phyloP scores from a whole-genome alignment of 345 rosid genomes.

The Brassica nigra region DNA sequence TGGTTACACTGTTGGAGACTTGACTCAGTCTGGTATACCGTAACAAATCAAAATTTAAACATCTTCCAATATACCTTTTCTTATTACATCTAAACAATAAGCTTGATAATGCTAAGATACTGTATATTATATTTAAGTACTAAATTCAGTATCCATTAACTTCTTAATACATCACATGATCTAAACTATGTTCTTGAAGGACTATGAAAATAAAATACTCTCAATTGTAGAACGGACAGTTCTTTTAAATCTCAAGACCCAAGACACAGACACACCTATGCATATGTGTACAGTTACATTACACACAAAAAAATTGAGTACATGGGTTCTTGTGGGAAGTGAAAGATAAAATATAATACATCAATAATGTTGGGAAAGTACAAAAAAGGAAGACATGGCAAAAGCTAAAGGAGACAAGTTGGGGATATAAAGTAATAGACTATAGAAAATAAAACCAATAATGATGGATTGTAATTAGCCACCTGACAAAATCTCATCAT shows the following conservation, averaged over 20 bases:
- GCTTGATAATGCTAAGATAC: background rate
- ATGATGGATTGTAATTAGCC: conserved; percentile 33
- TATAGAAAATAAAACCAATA: background rate
- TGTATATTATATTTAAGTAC: background rate
- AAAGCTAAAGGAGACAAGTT: conserved; percentile 29
- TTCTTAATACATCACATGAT: background rate
- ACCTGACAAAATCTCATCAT: conserved; percentile 39
- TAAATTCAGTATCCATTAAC: background rate
- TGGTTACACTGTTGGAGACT: background rate
- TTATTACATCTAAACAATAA: background rate
- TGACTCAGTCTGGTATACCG: conserved; percentile 18
- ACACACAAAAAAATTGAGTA: background rate
- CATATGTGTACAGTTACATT: background rate
- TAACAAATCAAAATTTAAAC: conserved; percentile 5
- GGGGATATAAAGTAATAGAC: conserved; percentile 22
- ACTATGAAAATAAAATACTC: background rate
- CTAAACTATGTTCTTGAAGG: background rate
- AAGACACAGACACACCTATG: background rate
- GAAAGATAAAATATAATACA: background rate
- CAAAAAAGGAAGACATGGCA: conserved; percentile 35
- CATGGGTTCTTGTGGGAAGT: conserved; percentile 1
- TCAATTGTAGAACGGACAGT: background rate
- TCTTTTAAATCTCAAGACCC: background rate
- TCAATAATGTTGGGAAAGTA: conserved; percentile 18
- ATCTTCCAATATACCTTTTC: background rate